phyloP scores from a whole-genome alignment of 192 early-diverging fungal species.

The Powellomyces hirtus region DNA sequence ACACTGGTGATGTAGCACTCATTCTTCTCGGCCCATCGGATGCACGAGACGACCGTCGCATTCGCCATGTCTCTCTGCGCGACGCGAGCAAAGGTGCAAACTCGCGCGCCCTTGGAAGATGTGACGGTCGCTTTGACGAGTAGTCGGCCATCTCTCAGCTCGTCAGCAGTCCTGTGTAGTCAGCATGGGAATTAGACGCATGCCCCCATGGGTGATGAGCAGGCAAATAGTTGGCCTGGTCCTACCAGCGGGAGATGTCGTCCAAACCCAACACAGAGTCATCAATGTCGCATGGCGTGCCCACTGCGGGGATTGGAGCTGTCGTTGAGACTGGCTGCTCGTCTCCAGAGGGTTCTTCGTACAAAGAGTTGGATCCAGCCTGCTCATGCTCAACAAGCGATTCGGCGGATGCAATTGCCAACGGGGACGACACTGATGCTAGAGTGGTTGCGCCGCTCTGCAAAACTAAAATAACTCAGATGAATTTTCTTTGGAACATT shows the following conservation, averaged over 20 bases:
- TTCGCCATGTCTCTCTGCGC: not conserved
- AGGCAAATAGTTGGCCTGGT: not conserved
- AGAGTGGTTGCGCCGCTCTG: too few species aligned
- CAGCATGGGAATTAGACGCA: not conserved
- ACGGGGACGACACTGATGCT: too few species aligned
- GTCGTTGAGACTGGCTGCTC: too few species aligned
- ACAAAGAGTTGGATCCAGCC: too few species aligned
- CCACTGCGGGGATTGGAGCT: too few species aligned
- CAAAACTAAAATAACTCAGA: too few species aligned
- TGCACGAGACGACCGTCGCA: conserved; percentile 17
- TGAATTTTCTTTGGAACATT: too few species aligned
- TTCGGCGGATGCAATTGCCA: too few species aligned
- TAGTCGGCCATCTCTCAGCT: not conserved
- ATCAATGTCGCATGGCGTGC: not conserved
- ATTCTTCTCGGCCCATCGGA: not conserved
- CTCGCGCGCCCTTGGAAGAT: not conserved
- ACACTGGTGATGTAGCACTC: conserved; percentile 22
- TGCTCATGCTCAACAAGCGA: too few species aligned
- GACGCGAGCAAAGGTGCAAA: not conserved
- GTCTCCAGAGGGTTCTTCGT: too few species aligned
- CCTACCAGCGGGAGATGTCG: not conserved
- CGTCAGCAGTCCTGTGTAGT: not conserved
- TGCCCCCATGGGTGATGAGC: not conserved
- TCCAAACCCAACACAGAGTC: not conserved
- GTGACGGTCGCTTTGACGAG: not conserved